Conservation (phyloP, 352 stramenopile species). For the Peronospora farinosa region DNA sequence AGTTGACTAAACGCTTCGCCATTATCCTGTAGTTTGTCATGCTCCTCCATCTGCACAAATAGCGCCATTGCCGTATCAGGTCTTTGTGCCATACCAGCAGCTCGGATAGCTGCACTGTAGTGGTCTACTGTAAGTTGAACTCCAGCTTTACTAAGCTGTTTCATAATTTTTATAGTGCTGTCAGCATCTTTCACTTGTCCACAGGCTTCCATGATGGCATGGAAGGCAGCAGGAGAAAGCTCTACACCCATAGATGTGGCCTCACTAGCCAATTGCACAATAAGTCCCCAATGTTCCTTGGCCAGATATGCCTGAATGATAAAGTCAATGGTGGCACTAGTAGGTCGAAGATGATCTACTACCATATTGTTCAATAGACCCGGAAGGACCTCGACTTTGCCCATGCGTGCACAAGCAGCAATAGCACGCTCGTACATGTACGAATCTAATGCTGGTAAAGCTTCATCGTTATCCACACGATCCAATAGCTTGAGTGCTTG, state of each 20-base stretch:
- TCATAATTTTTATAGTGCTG: constrained; percentile 44
- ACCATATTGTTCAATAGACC: constrained; percentile 75
- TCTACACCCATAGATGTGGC: constrained; percentile 39
- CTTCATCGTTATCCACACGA: constrained; percentile 47
- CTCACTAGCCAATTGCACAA: constrained; percentile 45
- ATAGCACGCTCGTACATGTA: constrained; percentile 81
- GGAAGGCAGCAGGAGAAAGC: constrained; percentile 62
- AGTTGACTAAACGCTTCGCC: constrained; percentile 56
- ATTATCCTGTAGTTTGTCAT: constrained; percentile 36
- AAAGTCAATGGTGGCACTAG: constrained; percentile 65
- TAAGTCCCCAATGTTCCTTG: constrained; percentile 53
- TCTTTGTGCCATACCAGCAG: constrained; percentile 52
- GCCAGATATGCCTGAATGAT: constrained; percentile 75
- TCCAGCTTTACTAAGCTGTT: constrained; percentile 28
- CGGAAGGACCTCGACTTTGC: constrained; percentile 70
- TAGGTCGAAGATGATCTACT: constrained; percentile 57
- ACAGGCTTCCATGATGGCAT: constrained; percentile 67
- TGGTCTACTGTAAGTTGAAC: constrained; percentile 31
- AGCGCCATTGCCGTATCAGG: constrained; percentile 48
- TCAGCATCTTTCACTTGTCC: constrained; percentile 50
- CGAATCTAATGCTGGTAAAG: constrained; percentile 47
- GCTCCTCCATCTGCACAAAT: constrained; percentile 64
- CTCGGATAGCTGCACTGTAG: constrained; percentile 58
- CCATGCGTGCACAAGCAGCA: constrained; percentile 67
- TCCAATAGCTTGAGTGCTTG: constrained; percentile 71